Evolutionary conservation across 1,284 basidiomycete species (phyloP).

Genomic region (Microbotryum intermedium): DNA sequence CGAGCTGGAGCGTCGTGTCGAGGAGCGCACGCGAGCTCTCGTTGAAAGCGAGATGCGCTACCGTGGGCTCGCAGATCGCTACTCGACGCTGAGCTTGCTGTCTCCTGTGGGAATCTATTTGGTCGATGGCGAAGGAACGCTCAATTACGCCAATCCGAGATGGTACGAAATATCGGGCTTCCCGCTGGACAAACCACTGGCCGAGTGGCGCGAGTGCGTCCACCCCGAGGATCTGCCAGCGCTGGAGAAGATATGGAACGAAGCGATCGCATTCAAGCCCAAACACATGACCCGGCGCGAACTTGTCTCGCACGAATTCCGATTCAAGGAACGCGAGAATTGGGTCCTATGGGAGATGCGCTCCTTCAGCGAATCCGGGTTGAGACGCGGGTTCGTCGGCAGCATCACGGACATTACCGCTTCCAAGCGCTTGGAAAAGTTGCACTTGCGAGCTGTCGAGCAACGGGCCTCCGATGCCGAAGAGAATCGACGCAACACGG

Average conservation of each 20-base stretch:
- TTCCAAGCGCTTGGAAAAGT: constrained; percentile 1
- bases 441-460: constrained; percentile 5
- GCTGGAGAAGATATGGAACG: neutral
- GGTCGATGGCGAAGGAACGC: neutral
- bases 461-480: constrained; percentile 9
- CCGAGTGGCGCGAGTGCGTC: neutral
- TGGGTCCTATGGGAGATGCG: constrained; percentile 2
- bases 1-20: constrained; percentile 3
- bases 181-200: neutral
- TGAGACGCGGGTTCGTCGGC: constrained; percentile 1
- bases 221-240: neutral
- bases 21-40: constrained; percentile 4
- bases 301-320: neutral
- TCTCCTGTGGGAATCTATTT: constrained; percentile 9
- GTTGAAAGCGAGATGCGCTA: constrained; percentile 4
- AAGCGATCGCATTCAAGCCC: neutral
- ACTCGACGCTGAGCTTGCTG: neutral
- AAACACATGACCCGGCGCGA: neutral
- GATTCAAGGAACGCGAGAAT: neutral
- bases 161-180: neutral
- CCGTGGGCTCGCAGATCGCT: constrained; percentile 10
- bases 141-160: constrained; percentile 3
- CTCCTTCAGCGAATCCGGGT: neutral
- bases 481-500: constrained; percentile 1
- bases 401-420: constrained; percentile 3